These are phyloP conservation scores for Chloromonas sp. DNA, from an alignment of 163 green algal genomes.

Conservation along the genomic window DNA sequence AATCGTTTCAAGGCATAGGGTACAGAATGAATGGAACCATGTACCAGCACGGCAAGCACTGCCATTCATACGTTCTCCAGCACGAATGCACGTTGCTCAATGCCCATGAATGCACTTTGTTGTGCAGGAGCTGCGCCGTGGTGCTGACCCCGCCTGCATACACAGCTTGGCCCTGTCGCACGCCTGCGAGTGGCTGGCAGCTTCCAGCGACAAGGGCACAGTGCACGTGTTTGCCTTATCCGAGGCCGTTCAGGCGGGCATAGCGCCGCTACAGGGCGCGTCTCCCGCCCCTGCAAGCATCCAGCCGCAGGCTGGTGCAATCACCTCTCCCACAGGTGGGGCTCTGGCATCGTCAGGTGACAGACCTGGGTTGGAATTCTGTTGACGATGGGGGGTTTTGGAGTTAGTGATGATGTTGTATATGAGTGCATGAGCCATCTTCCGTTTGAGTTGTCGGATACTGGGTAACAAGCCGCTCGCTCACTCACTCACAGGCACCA, in stretches of 20 bases:
- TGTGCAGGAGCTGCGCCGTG: constrained; percentile 81
- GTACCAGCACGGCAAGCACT: not conserved
- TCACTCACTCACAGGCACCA: too few relatives aligned
- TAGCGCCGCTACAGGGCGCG: not conserved
- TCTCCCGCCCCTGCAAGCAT: constrained; percentile 5
- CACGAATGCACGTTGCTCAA: too few relatives aligned
- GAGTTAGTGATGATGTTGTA: too few relatives aligned
- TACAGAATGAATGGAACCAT: not conserved
- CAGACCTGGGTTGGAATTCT: too few relatives aligned
- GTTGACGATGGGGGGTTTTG: too few relatives aligned
- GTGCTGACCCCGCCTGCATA: constrained; percentile 78
- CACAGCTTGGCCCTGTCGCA: constrained; percentile 81
- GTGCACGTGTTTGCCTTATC: constrained; percentile 86
- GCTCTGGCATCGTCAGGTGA: not conserved
- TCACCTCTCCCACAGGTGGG: not conserved
- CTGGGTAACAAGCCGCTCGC: too few relatives aligned
- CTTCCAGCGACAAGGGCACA: constrained; percentile 90
- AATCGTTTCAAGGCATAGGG: not conserved
- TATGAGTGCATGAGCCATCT: not conserved
- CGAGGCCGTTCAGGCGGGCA: constrained; percentile 5
- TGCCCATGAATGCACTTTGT: too few relatives aligned
- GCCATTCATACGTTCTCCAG: too few relatives aligned
- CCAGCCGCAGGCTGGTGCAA: not conserved
- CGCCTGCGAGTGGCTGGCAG: constrained; percentile 75
- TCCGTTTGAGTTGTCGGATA: not conserved